A percentile compares a stretch with the other conserved stretches of the same genome.
phyloP scores from a whole-genome alignment of 2,329 filamentous ascomycete genomes.

The Cordyceps farinosa region DNA sequence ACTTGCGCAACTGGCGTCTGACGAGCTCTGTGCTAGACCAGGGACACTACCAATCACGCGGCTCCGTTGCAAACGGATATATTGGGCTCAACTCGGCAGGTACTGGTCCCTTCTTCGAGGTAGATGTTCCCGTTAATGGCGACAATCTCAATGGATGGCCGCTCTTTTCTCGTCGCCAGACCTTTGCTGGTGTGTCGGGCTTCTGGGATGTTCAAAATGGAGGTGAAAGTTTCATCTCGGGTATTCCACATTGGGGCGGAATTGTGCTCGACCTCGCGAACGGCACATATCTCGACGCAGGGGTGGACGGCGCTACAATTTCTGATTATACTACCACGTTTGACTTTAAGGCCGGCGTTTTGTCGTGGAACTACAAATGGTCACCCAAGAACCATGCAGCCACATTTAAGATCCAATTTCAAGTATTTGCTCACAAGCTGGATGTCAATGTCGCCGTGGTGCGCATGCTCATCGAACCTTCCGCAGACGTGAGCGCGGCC shows the following conservation, averaged over 20 bases:
- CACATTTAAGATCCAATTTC: conserved; percentile 58
- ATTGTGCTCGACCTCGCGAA: conserved; percentile 50
- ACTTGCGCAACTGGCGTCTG: conserved; percentile 27
- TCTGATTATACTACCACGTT: conserved; percentile 58
- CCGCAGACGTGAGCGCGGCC: conserved; percentile 49
- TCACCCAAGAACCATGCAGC: conserved; percentile 43
- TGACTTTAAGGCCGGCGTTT: conserved; percentile 59
- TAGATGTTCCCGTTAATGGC: conserved; percentile 23
- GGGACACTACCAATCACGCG: conserved; percentile 28
- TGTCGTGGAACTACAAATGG: conserved; percentile 66
- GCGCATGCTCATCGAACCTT: conserved; percentile 55
- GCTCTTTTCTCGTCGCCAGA: conserved; percentile 58
- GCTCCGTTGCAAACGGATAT: conserved; percentile 30
- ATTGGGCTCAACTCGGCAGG: conserved; percentile 28
- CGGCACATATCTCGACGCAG: conserved; percentile 55
- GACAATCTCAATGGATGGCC: conserved; percentile 62
- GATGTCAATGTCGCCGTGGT: conserved; percentile 52
- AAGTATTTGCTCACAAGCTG: conserved; percentile 63
- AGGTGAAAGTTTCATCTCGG: conserved; percentile 65
- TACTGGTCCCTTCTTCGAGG: conserved; percentile 28
- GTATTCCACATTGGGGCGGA: conserved; percentile 58
- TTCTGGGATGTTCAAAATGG: conserved; percentile 62
- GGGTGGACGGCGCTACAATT: conserved; percentile 55
- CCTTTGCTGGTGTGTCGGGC: conserved; percentile 64
- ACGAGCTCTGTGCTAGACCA: conserved; percentile 25